Conservation (phyloP, 768 basidiomycete genomes). For the Cytidiella melzeri region DNA sequence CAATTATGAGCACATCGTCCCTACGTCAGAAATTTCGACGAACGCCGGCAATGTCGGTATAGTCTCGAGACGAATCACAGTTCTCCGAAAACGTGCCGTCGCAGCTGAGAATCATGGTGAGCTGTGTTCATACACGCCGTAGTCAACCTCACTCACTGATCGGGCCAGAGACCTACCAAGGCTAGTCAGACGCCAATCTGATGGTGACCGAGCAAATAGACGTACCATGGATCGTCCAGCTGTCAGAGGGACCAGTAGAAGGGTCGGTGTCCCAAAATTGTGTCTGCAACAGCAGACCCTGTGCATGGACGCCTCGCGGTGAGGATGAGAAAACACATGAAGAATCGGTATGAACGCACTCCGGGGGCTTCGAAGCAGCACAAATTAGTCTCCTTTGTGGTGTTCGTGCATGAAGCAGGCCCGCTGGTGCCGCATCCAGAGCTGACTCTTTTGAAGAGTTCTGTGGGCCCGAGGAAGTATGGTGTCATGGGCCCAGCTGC, state of each 20-base stretch:
- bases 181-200: not conserved
- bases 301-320: no score
- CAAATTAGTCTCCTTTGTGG: slow-evolving; percentile 32
- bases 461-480: slow-evolving; percentile 14
- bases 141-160: slow-evolving; percentile 34
- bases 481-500: slow-evolving; percentile 15
- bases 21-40: slow-evolving; percentile 6
- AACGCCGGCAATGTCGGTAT: slow-evolving; percentile 38
- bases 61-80: slow-evolving; percentile 38
- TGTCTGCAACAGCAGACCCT: slow-evolving; percentile 59
- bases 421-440: slow-evolving; percentile 52
- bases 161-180: slow-evolving; percentile 56
- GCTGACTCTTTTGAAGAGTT: slow-evolving; percentile 30
- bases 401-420: slow-evolving; percentile 48
- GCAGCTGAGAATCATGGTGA: slow-evolving; percentile 36
- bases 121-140: not conserved
- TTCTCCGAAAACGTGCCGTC: slow-evolving; percentile 35
- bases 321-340: no score
- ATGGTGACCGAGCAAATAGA: not conserved
- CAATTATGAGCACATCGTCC: not conserved
- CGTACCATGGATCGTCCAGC: slow-evolving; percentile 73
- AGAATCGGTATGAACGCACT: slow-evolving; percentile 41
- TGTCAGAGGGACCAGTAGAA: slow-evolving; percentile 53
- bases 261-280: slow-evolving; percentile 74
- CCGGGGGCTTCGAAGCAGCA: slow-evolving; percentile 68